A percentile compares a stretch with the other conserved stretches of the same genome.
Conservation (phyloP, 2,329 filamentous ascomycete species). For the Huntiella omanensis region DNA sequence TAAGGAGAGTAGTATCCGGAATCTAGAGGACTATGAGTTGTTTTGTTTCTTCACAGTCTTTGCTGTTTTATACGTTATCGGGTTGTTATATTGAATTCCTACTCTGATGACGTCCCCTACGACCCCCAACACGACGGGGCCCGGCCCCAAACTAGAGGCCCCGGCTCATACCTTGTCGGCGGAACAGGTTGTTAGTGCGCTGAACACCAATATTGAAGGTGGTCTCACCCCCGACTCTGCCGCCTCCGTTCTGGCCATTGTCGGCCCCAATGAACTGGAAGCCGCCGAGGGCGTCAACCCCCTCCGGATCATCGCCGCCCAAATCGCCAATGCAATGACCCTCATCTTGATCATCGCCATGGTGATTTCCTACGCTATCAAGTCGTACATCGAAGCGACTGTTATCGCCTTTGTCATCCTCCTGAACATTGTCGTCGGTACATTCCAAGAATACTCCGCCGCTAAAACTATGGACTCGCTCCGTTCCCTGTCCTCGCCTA, state of each 20-base stretch:
- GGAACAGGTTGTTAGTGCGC: constrained; percentile 30
- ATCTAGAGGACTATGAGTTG: no score
- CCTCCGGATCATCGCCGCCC: constrained; percentile 36
- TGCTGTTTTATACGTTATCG: no score
- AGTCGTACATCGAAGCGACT: constrained; percentile 32
- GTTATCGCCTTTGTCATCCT: constrained; percentile 32
- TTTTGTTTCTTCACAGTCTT: no score
- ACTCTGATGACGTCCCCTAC: no score
- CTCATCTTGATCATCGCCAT: constrained; percentile 40
- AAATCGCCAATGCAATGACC: constrained; percentile 42
- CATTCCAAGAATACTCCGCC: constrained; percentile 24
- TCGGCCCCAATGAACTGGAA: constrained; percentile 40
- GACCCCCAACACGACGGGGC: no score
- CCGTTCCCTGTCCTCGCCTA: constrained; percentile 19
- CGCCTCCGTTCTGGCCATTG: constrained; percentile 28
- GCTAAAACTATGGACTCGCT: constrained; percentile 25
- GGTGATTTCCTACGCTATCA: constrained; percentile 30
- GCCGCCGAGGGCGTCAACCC: constrained; percentile 28
- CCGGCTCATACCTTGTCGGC: constrained; percentile 38
- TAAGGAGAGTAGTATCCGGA: no score
- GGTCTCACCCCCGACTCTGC: constrained; percentile 35
- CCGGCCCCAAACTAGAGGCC: constrained; percentile 22
- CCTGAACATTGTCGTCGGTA: constrained; percentile 32
- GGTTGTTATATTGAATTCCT: no score
- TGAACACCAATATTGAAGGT: constrained; percentile 31